Conservation (phyloP, 495 filamentous ascomycete genomes). For the Daldinia vernicosa region DNA sequence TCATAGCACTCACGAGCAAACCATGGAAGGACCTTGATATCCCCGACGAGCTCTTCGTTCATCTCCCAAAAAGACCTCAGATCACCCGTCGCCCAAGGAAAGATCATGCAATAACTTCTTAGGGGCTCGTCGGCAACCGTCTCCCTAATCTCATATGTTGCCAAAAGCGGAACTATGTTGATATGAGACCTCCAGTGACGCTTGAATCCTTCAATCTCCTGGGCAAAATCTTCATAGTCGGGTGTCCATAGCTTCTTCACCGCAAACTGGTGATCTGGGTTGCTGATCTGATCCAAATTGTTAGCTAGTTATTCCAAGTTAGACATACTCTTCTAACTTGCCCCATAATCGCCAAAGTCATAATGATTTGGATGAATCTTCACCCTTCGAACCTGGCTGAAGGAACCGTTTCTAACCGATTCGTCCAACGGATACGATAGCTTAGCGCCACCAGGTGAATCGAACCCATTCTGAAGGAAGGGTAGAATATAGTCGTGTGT, state of each 20-base stretch:
- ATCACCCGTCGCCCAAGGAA: too few relatives aligned
- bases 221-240: background rate
- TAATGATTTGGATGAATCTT: conserved; percentile 4
- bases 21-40: too few relatives aligned
- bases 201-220: background rate
- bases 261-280: background rate
- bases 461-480: background rate
- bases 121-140: too few relatives aligned
- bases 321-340: background rate
- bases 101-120: too few relatives aligned
- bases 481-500: background rate
- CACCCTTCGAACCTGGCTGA: background rate
- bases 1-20: too few relatives aligned
- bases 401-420: background rate
- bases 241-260: background rate
- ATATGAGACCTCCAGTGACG: background rate
- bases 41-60: too few relatives aligned
- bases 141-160: too few relatives aligned
- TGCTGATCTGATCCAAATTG: background rate
- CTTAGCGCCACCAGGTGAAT: background rate
- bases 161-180: too few relatives aligned
- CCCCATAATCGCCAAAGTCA: background rate
- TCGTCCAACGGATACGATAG: background rate
- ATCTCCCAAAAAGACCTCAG: too few relatives aligned
- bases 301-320: background rate